A percentile compares a stretch with the other conserved stretches of the same genome.
Evolutionary conservation across 2,329 filamentous ascomycete genomes (phyloP).

Genomic region (Madurella mycetomatis): DNA sequence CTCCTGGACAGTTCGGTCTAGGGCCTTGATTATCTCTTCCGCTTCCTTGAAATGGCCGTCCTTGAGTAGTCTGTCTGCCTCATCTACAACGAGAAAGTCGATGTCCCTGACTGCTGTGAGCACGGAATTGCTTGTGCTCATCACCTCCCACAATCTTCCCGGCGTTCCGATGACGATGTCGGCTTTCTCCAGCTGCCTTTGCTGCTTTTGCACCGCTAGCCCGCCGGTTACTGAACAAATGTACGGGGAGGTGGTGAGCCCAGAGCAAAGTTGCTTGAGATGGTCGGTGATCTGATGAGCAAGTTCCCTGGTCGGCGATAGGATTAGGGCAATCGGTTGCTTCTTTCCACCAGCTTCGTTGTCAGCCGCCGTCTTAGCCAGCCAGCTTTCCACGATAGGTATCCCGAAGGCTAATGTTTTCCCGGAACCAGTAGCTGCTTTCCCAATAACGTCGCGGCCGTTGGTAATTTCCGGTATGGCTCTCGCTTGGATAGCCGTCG

Average conservation of each 20-base stretch:
- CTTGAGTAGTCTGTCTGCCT: constrained; percentile 86
- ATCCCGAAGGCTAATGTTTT: constrained; percentile 95
- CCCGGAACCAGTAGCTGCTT: constrained; percentile 92
- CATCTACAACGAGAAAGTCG: constrained; percentile 83
- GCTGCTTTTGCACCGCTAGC: constrained; percentile 90
- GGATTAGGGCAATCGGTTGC: constrained; percentile 68
- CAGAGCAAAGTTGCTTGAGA: constrained; percentile 67
- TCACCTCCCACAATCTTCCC: constrained; percentile 89
- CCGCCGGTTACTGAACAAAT: constrained; percentile 91
- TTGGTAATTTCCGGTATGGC: constrained; percentile 77
- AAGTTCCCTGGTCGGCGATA: constrained; percentile 89
- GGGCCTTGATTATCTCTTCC: constrained; percentile 75
- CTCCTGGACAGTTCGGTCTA: constrained; percentile 67
- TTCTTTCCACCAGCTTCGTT: constrained; percentile 37
- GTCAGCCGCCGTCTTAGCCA: constrained; percentile 38
- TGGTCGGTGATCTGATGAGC: constrained; percentile 88
- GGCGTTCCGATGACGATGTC: constrained; percentile 94
- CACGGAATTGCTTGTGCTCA: constrained; percentile 68
- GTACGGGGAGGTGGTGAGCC: constrained; percentile 57
- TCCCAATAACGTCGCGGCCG: constrained; percentile 89
- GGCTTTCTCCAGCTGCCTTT: constrained; percentile 74
- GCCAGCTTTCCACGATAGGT: constrained; percentile 81
- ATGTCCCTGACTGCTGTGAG: constrained; percentile 68
- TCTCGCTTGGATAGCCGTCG: constrained; percentile 74
- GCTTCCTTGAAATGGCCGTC: constrained; percentile 95